Evolutionary conservation across 2,329 filamentous ascomycete genomes (phyloP), one percentile per base, ranked within the genome.

Genomic region (Fusarium multiceps): DNA sequence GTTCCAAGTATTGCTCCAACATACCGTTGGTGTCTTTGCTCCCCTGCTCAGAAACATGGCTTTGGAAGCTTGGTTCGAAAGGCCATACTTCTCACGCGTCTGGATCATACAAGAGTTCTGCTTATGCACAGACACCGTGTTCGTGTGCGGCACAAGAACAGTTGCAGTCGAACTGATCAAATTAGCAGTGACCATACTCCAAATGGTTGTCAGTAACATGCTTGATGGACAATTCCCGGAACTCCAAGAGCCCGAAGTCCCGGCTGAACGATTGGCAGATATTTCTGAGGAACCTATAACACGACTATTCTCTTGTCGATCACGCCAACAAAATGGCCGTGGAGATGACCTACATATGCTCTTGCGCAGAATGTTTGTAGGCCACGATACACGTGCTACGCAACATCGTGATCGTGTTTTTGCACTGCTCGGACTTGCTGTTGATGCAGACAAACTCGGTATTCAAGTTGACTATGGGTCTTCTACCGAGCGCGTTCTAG

Each of bases 51-150:
- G 20, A 5, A 0, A 20, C 1, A 20, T 14, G 27, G 3, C 7
- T 2, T 1, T 59, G 0, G 49, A 50, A 9, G 20, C 2, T 0
- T 59, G 54, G 58, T 37, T 61, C 0, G 43, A 49, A 12, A 49
- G 58, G 7, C 34, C 54, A 0, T 61, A 61, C 16, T 61, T 61
- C 6, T 59, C 34, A 14, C 43, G 54, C 3, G 54, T 18, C 16
- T 61, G 54, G 58, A 50, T 59, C 8, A 23, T 61, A 13, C 58
- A 61, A 6, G 53, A 49, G 8, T 43, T 61, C 3, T 61, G 30
- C 1, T 10, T 61, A 1, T 61, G 58, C 4, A 3, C 43, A 1
- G 34, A 50, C 6, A 61, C 54, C 0, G 2, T 50, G 5, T 50
- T 61, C 2, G n/a, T 49, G 1, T 61, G 43, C 2, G 58, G 58